Conservation (phyloP, 2,329 filamentous ascomycete species). For the Colletotrichum spaethianum region DNA sequence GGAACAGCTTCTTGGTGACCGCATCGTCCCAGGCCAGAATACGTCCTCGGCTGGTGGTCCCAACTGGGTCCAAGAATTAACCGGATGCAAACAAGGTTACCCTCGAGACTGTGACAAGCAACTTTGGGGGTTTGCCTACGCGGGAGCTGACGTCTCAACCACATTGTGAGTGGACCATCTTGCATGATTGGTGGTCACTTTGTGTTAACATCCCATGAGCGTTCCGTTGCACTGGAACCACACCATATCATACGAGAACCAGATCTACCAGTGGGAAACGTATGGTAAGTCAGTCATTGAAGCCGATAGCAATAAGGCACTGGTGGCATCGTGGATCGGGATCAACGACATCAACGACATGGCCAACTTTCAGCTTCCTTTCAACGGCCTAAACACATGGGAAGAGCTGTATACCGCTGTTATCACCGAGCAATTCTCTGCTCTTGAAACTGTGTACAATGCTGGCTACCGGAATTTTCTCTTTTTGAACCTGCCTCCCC, state of each 20-base stretch:
- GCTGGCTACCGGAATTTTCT: constrained; percentile 66
- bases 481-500: constrained; percentile 66
- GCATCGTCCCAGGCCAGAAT: constrained; percentile 63
- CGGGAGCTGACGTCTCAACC: constrained; percentile 59
- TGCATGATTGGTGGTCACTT: accelerated
- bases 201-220: constrained; percentile 42
- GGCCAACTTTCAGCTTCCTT: constrained; percentile 19
- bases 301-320: constrained; percentile 52
- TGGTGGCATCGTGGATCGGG: constrained; percentile 69
- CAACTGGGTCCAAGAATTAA: constrained; percentile 69
- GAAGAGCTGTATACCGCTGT: constrained; percentile 28
- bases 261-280: constrained; percentile 62
- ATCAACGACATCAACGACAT: constrained; percentile 69
- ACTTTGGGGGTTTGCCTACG: constrained; percentile 71
- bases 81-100: constrained; percentile 60
- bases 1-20: constrained; percentile 58
- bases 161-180: constrained; percentile 6
- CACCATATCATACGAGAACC: constrained; percentile 60
- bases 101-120: constrained; percentile 61
- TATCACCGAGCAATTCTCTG: constrained; percentile 17
- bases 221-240: constrained; percentile 66
- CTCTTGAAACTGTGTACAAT: constrained; percentile 58
- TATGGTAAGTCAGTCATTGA: constrained; percentile 48
- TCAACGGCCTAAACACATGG: background rate
- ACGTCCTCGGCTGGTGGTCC: constrained; percentile 66